Percentiles rank a stretch among this genome's conserved stretches.
Conservation (phyloP, 1,284 basidiomycete species). For the Moniliella sp. region DNA sequence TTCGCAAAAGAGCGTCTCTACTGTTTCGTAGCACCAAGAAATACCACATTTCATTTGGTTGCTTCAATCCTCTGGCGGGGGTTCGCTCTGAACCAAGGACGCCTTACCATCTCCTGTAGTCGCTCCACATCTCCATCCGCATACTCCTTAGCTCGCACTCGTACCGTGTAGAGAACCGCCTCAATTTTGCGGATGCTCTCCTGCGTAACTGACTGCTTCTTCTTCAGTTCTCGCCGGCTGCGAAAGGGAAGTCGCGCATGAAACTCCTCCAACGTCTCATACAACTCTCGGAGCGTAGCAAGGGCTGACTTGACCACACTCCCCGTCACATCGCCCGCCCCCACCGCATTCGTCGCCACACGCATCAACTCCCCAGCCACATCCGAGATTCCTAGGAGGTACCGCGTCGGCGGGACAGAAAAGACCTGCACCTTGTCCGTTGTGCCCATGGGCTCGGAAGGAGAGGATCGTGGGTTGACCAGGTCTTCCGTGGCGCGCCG, state of each 20-base stretch:
- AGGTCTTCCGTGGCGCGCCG: too few species aligned
- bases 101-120: background rate
- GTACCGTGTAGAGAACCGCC: conserved; percentile 37
- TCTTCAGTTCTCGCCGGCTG: conserved; percentile 44
- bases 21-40: too few species aligned
- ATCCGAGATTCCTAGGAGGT: conserved; percentile 75
- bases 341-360: conserved; percentile 44
- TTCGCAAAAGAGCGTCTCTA: too few species aligned
- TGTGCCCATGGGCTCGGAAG: too few species aligned
- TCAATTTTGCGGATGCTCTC: conserved; percentile 81
- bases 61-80: too few species aligned
- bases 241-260: conserved; percentile 50
- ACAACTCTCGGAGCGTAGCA: background rate
- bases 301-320: background rate
- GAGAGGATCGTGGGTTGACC: too few species aligned
- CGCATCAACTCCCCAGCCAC: conserved; percentile 94
- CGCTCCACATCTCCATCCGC: background rate
- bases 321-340: conserved; percentile 3
- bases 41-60: too few species aligned
- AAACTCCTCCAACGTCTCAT: conserved; percentile 53
- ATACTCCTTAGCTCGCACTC: background rate
- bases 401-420: conserved; percentile 47
- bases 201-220: conserved; percentile 67
- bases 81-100: too few species aligned
- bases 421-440: background rate